Evolutionary conservation across 148 eudicot species (phyloP), one percentile per base, ranked within the genome.

Genomic region (Cornus controversa): DNA sequence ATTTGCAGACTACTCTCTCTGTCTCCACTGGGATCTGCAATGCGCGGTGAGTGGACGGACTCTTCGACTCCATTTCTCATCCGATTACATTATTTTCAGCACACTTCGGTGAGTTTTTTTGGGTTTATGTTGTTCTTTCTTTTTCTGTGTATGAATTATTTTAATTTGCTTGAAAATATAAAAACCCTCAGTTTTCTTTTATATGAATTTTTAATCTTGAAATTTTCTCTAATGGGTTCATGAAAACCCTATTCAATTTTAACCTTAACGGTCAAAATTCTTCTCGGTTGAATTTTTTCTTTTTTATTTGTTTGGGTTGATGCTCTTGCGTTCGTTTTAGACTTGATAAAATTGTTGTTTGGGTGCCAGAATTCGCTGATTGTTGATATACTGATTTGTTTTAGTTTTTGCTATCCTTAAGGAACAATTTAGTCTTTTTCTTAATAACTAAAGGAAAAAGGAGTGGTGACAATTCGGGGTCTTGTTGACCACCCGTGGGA

Each of bases 21-120:
- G 74, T 62, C 42, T 78, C 25, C 24, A 2, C 54, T 22, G 9
- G 70, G 74, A 67, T 75, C 64, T 81, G 60, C 85, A 24, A 75
- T 83, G 85, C 42, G 60, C 74, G 66, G 66, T 72, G 71, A 69
- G 15, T 69, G 53, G 65, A 45, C 28, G 68, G 66, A 26, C 24
- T 70, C 69, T 27, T 63, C 45, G n/a, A 65, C 63, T 20, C 63
- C 23, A 10, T 72, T 20, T 76, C 58, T 40, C 70, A 40, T 63
- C 71, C 73, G 78, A 80, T 80, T 72, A 60, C 77, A 54, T 10
- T 8, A 11, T 57, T 31, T 70, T 73, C 65, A 81, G 80, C 77
- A 81, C 29, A 60, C 4, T 75, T 64, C 37, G 87, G 90, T 87
- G 28, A 87, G 58, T 69, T 66, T 8, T 34, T 76, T 81, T 4